Conservation (phyloP, 805 yeast genomes). For the Barnettozyma sp. region DNA sequence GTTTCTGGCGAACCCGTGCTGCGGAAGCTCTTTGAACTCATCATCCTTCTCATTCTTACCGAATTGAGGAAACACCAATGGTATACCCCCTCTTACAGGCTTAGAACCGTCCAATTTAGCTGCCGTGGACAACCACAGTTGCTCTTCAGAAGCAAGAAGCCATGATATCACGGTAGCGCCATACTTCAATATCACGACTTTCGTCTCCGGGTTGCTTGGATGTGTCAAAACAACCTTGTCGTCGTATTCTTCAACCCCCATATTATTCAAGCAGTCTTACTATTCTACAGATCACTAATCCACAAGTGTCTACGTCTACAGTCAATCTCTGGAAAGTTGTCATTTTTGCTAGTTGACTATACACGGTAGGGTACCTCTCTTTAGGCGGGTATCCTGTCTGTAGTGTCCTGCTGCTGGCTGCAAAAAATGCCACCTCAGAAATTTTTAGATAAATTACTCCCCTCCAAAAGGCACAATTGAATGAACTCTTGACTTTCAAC, state of each 20-base stretch:
- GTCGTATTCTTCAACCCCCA: constrained; percentile 56
- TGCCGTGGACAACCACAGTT: constrained; percentile 71
- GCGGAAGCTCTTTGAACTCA: constrained; percentile 64
- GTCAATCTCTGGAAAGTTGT: too few species aligned
- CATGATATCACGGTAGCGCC: constrained; percentile 91
- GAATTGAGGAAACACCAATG: constrained; percentile 89
- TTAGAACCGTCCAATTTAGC: constrained; percentile 87
- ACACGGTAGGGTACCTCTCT: too few species aligned
- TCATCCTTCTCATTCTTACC: constrained; percentile 62
- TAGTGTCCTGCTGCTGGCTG: too few species aligned
- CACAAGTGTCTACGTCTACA: too few species aligned
- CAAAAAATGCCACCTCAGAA: too few species aligned
- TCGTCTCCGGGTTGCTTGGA: constrained; percentile 44
- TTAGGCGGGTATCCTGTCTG: too few species aligned
- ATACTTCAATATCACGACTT: constrained; percentile 64
- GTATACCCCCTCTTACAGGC: constrained; percentile 97
- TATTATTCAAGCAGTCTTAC: neutral
- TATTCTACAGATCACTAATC: too few species aligned
- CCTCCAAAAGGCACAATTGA: too few species aligned
- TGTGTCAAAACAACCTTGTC: constrained; percentile 54
- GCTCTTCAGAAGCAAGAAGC: constrained; percentile 66
- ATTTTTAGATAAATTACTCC: too few species aligned
- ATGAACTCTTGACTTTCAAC: too few species aligned
- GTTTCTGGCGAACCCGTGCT: constrained; percentile 94
- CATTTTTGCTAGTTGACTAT: too few species aligned